phyloP scores from a whole-genome alignment of 2,329 filamentous ascomycete species.

The Colletotrichum gloeosporioides region DNA sequence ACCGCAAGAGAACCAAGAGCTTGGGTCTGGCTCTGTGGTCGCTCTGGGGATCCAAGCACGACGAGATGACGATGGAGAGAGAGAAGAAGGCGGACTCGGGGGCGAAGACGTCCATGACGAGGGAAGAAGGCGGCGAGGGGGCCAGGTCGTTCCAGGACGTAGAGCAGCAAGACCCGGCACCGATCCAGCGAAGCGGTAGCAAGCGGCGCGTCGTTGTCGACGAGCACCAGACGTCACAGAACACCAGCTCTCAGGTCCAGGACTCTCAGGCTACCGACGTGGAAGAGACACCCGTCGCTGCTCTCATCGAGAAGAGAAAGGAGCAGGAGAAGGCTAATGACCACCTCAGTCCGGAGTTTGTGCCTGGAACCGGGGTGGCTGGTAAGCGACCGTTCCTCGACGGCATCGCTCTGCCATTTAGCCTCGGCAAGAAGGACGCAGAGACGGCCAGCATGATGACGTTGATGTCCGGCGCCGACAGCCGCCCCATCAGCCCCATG shows the following conservation, averaged over 20 bases:
- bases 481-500: slow-evolving; percentile 37
- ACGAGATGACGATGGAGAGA: slow-evolving; percentile 72
- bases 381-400: slow-evolving; percentile 71
- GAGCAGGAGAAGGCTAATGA: slow-evolving; percentile 38
- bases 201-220: slow-evolving; percentile 54
- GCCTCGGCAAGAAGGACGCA: slow-evolving; percentile 62
- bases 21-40: slow-evolving; percentile 85
- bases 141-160: slow-evolving; percentile 47
- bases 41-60: slow-evolving; percentile 87
- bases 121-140: slow-evolving; percentile 46
- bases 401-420: slow-evolving; percentile 77
- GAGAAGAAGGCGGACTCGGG: slow-evolving; percentile 55
- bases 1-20: slow-evolving; percentile 67
- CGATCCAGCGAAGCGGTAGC: slow-evolving; percentile 45
- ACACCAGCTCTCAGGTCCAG: slow-evolving; percentile 21
- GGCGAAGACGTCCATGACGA: slow-evolving; percentile 35
- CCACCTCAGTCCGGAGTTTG: slow-evolving; percentile 47
- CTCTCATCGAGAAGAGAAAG: slow-evolving; percentile 47
- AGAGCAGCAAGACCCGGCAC: slow-evolving; percentile 38
- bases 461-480: slow-evolving; percentile 51
- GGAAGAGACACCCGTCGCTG: slow-evolving; percentile 47
- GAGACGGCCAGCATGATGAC: slow-evolving; percentile 76
- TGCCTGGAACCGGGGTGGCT: slow-evolving; percentile 54
- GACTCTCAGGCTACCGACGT: slow-evolving; percentile 26
- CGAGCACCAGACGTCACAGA: slow-evolving; percentile 48